These are phyloP conservation scores for Chlorella sorokiniana DNA, from an alignment of 139 green algal genomes.

Conservation along the genomic window DNA sequence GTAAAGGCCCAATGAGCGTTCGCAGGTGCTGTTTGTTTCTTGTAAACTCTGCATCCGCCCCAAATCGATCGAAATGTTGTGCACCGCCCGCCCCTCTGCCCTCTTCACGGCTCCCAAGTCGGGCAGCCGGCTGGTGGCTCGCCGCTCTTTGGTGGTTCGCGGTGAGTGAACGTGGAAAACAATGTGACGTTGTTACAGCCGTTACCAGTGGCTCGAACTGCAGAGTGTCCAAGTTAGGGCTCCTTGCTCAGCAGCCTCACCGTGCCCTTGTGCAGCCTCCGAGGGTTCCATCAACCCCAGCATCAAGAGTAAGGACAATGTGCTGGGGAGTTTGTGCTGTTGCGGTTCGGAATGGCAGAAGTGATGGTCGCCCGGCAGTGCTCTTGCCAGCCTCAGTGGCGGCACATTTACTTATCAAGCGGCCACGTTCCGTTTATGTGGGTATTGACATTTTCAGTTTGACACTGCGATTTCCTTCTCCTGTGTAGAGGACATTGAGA, in stretches of 20 bases:
- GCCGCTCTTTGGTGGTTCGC: neutral
- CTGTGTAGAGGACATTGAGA: conserved; percentile 4
- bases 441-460: neutral
- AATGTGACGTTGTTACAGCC: no score
- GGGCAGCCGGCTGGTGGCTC: no score
- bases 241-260: no score
- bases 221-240: no score
- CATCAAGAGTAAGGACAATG: no score
- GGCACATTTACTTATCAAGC: neutral
- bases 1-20: neutral
- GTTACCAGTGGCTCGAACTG: no score
- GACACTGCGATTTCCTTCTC: neutral
- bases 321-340: no score
- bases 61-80: neutral
- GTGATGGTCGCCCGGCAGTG: no score
- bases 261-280: neutral
- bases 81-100: neutral
- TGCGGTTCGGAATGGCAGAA: no score
- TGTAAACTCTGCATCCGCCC: neutral
- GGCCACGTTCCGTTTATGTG: neutral
- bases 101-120: neutral
- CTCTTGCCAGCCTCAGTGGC: no score
- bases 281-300: neutral
- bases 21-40: neutral
- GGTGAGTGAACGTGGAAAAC: neutral